Evolutionary conservation across 2,329 filamentous ascomycete species (phyloP).

Genomic region (Fusarium sp.): DNA sequence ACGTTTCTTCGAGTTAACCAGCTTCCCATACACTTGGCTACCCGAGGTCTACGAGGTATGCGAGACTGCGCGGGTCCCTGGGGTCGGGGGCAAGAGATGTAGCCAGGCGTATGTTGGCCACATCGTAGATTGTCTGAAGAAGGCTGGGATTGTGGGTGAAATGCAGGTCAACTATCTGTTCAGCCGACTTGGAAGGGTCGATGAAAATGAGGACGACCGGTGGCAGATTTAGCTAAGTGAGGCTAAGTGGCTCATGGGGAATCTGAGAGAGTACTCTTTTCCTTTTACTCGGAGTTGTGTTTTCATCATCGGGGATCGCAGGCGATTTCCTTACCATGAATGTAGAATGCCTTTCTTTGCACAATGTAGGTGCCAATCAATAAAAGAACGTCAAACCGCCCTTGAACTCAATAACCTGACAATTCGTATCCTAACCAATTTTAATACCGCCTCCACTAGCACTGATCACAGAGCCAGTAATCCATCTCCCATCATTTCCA

Average conservation of each 20-base stretch:
- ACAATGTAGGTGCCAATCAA: not conserved
- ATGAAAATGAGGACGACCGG: not conserved
- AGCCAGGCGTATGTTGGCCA: not conserved
- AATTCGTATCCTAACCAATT: conserved; percentile 35
- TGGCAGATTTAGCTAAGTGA: too few relatives aligned
- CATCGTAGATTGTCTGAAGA: not conserved
- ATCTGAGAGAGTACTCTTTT: too few relatives aligned
- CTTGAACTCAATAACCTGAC: not conserved
- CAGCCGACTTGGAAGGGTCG: not conserved
- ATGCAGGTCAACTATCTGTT: not conserved
- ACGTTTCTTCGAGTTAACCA: not conserved
- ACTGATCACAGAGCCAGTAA: conserved; percentile 53
- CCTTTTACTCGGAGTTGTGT: too few relatives aligned
- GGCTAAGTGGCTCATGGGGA: too few relatives aligned
- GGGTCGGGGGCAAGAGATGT: not conserved
- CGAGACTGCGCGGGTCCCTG: rapidly evolving
- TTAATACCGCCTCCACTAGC: conserved; percentile 54
- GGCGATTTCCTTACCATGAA: too few relatives aligned
- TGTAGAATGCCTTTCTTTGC: too few relatives aligned
- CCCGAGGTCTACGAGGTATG: not conserved
- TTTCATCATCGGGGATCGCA: too few relatives aligned
- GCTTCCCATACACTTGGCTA: not conserved
- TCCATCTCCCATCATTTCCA: conserved; percentile 52
- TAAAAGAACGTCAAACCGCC: rapidly evolving
- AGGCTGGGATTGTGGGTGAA: not conserved